phyloP scores from a whole-genome alignment of 768 basidiomycete species.

The Calocybe indica region DNA sequence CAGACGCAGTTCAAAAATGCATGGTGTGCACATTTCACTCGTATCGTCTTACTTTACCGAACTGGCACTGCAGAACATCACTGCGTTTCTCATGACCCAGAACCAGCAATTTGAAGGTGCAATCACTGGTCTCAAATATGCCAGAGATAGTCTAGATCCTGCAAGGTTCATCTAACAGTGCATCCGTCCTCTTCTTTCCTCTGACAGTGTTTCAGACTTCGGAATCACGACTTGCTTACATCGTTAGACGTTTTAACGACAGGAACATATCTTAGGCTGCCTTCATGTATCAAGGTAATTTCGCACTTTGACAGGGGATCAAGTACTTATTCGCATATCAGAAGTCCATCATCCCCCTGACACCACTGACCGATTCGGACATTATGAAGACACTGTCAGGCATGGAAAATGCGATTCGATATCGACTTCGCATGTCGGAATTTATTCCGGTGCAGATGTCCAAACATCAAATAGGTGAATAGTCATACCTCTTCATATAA shows the following conservation, averaged over 20 bases:
- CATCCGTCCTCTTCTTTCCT: background rate
- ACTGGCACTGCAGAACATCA: slow-evolving; percentile 59
- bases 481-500: background rate
- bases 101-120: slow-evolving; percentile 78
- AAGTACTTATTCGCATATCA: slow-evolving; percentile 21
- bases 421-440: slow-evolving; percentile 73
- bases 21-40: slow-evolving; percentile 44
- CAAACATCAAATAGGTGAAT: slow-evolving; percentile 55
- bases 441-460: slow-evolving; percentile 81
- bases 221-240: slow-evolving; percentile 91
- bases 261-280: slow-evolving; percentile 82
- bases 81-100: slow-evolving; percentile 80
- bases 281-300: slow-evolving; percentile 70
- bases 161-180: slow-evolving; percentile 51
- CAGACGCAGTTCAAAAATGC: slow-evolving; percentile 78
- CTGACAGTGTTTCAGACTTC: slow-evolving; percentile 45
- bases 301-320: slow-evolving; percentile 7
- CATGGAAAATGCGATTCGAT: slow-evolving; percentile 75
- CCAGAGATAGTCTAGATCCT: slow-evolving; percentile 65
- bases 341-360: slow-evolving; percentile 66
- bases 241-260: slow-evolving; percentile 85
- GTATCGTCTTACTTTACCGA: background rate
- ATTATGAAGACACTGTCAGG: slow-evolving; percentile 60
- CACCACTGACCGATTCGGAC: slow-evolving; percentile 60
- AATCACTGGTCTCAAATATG: slow-evolving; percentile 54